Conservation (phyloP, 2,329 filamentous ascomycete genomes). For the Paracoccidioides lutzii region DNA sequence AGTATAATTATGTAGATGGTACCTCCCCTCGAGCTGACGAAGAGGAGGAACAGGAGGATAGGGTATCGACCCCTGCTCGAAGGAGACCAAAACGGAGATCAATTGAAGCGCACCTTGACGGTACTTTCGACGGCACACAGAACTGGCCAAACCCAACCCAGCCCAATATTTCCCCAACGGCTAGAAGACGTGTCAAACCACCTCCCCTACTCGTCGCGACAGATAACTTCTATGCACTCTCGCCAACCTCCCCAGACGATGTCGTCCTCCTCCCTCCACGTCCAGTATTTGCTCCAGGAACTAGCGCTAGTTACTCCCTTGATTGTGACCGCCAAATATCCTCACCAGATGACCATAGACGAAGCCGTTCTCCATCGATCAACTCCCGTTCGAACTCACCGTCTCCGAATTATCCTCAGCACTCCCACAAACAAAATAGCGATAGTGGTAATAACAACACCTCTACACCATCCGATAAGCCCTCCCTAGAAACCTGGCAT, state of each 20-base stretch:
- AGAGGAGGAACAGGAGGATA: neutral
- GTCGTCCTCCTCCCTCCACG: neutral
- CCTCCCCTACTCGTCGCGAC: neutral
- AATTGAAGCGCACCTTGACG: neutral
- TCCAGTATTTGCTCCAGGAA: neutral
- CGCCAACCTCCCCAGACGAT: neutral
- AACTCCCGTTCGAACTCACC: slow-evolving; percentile 7
- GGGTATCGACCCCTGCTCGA: neutral
- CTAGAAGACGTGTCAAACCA: neutral
- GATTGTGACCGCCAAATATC: too few species aligned
- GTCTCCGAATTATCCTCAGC: slow-evolving; percentile 13
- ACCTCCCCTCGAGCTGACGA: too few species aligned
- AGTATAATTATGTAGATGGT: slow-evolving; percentile 1
- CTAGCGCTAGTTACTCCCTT: neutral
- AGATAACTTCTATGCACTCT: neutral
- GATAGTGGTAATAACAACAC: neutral
- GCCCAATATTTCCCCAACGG: too few species aligned
- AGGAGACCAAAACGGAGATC: neutral
- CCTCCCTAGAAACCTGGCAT: slow-evolving; percentile 10
- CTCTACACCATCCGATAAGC: slow-evolving; percentile 14
- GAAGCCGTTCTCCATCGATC: neutral
- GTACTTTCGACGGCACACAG: neutral
- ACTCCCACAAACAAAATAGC: neutral
- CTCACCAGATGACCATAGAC: neutral
- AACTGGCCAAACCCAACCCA: neutral